Evolutionary conservation across 2,329 filamentous ascomycete species (phyloP), one percentile per base, ranked within the genome.

Genomic region (Colletotrichum melonis): DNA sequence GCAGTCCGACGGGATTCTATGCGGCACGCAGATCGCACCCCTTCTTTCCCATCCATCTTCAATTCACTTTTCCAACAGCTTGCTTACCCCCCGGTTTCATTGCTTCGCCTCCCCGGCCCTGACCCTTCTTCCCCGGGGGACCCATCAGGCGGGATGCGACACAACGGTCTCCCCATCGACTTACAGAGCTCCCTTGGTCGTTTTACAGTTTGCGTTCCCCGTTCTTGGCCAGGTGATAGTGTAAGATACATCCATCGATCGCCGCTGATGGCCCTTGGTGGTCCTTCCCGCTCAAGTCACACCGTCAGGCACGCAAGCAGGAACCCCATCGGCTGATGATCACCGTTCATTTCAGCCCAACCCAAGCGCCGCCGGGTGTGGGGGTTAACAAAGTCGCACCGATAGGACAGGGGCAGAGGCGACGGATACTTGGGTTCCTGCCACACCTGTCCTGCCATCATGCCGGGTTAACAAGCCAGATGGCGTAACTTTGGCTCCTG

Each of bases 311-410:
- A 73, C 67, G 49, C 30, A 70, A 42, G 60, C 67, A 58, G 55
- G 28, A 28, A 14, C 24, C 67, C 56, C 38, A 59, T 62, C 46
- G 67, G 67, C 60, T 59, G 60, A 73, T 63, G 67, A 71, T 73
- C 71, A 57, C 35, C 60, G 60, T 52, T 70, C 60, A 54, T 70
- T 73, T 65, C 71, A 66, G 71, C 71, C 71, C 71, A 66, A 73
- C 57, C 26, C 59, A 38, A 32, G 56, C 19, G 30, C 42, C 24
- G 26, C 32, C 42, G 24, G 26, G 22, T 22, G 19, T 24, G 28
- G 46, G n/a, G 28, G 19, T 2, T 24, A 35, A 3, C 3, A 6
- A 22, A 49, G 14, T 24, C 22, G 22, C 14, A 46, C 32, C 8
- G 22, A 60, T 58, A 35, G 56, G 56, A 30, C n/a, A 35, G 28